Evolutionary conservation across 2,329 filamentous ascomycete genomes (phyloP), one percentile per base, ranked within the genome.

Genomic region (Dendryphion nanum): DNA sequence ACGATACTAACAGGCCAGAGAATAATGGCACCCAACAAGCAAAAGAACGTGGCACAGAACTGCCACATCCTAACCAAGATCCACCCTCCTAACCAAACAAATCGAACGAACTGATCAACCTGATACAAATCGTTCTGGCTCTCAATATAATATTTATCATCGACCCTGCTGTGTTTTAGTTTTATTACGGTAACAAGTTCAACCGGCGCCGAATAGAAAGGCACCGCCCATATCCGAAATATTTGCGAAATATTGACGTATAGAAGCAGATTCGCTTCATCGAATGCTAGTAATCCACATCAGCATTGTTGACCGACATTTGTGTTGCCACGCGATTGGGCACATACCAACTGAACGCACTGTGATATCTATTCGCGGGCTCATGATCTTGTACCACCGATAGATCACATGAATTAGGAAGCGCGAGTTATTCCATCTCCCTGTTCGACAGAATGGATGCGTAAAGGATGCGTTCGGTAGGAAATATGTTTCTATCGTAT

Each of bases 61-160:
- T 89, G 85, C 75, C 78, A 85, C 3, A 74, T 46, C 64, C 78
- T 72, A 1, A 89, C 63, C 2, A 83, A 20, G 17, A 77, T 55
- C 6, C 79, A 81, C 0, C 83, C 66, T 0, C 78, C 75, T 8
- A 72, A 77, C 7, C 77, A 54, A 14, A 90, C 51, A 57, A 94
- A 93, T 51, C 83, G 83, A 44, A 91, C 70, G 45, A 83, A 83
- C 50, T 95, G 84, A 33, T 81, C 83, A 1, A 81, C 73, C 54
- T 91, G 86, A 57, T 95, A 95, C 6, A 90, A 68, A 58, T 95
- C 89, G 48, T 94, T 82, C 60, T 95, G 89, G 14, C 74, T 77
- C 5, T 73, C 64, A 46, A 95, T 90, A 59, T 83, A 86, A 68
- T 89, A 93, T 41, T 74, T 75, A 16, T 54, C 65, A 24, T 53